Conservation (phyloP, 768 basidiomycete species). For the Polyporus arcularius region DNA sequence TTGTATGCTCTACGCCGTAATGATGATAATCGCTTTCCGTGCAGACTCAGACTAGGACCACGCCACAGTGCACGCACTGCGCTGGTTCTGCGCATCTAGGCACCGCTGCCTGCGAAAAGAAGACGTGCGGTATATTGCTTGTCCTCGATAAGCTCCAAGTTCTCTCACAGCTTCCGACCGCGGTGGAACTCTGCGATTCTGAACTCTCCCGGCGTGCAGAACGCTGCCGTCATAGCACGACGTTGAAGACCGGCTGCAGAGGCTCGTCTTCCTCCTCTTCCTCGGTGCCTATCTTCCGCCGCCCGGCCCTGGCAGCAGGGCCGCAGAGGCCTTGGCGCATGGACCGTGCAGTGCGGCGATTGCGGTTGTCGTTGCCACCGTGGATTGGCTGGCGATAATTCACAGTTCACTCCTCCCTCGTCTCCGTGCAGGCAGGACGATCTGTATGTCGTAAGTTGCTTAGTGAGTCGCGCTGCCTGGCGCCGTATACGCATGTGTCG, state of each 20-base stretch:
- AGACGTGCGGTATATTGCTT: background rate
- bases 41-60: background rate
- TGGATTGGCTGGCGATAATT: background rate
- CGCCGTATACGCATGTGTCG: no score
- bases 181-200: no score
- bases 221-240: background rate
- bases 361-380: background rate
- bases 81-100: background rate
- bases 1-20: conserved; percentile 4
- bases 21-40: background rate
- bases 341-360: background rate
- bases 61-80: no score
- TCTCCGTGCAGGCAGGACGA: background rate
- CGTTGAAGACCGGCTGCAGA: background rate
- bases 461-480: background rate
- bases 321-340: background rate
- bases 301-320: background rate
- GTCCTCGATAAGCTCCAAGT: background rate
- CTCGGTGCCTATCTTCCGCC: background rate
- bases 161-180: background rate
- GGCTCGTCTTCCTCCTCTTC: background rate
- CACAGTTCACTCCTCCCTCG: background rate
- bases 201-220: no score
- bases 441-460: background rate
- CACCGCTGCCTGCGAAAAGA: background rate